Base-by-base conservation (phyloP, 2,329 filamentous ascomycete species). In the Ophiobolus disseminans region DNA sequence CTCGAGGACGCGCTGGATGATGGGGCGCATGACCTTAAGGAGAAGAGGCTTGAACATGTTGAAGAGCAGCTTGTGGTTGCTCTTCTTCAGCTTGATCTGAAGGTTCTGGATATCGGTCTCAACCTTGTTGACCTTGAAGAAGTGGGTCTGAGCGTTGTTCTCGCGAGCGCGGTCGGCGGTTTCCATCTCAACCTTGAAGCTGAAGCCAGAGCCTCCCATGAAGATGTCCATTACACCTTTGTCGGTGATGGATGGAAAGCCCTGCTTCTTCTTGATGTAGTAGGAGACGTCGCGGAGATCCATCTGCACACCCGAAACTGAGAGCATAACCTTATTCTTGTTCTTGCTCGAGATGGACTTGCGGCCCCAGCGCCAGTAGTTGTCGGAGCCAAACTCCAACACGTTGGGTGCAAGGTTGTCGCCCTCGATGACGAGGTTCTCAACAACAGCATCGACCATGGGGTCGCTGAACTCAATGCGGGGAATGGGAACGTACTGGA, bases 331-430 rank as follows among this genome's bases (percentile, higher is more conserved):
- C 73, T 87, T 87, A 75, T 96, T 92, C 75, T 90, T 87, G 74
- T 86, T 87, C 80, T 87, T 90, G 80, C 83, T 95, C 64, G 82
- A 79, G 63, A 91, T 82, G 72, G 87, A 87, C 86, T 95, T 97
- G 69, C 94, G 91, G 28, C 93, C 94, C 86, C 89, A 96, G 60
- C 90, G 87, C 84, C 92, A 91, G 79, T 94, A 95, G 79, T 97
- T 94, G 77, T 97, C 92, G 69, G 86, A 94, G 50, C 86, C 84
- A 53, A 97, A 82, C 73, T 99, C 93, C 30, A 96, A 75, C 4
- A 93, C 82, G 64, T 99, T 99, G 56, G 94, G 94, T 76, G 92
- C 91, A 62, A 99, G 86, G 76, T 99, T 99, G 79, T 97, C 92
- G 58, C 90, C 92, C 78, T 99, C 94, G 42, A 99, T 83, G 36